Evolutionary conservation across 1,139 yeast genomes (phyloP).

Genomic region (Scheffersomyces insectosa): DNA sequence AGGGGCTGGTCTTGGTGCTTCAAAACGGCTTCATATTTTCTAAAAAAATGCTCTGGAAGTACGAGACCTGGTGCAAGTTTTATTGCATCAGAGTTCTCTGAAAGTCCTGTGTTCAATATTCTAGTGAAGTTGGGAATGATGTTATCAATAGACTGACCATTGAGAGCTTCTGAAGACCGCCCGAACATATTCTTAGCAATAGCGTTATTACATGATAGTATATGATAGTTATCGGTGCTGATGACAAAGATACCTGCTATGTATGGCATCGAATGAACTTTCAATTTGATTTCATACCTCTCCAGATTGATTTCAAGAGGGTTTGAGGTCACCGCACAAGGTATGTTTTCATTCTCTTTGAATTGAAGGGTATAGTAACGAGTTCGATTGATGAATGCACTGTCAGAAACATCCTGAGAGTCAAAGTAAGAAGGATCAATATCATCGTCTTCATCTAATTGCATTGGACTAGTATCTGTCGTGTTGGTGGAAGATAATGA

Average conservation of each 20-base stretch:
- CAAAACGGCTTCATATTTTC: conserved; percentile 50
- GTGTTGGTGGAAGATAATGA: not conserved
- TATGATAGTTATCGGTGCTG: conserved; percentile 44
- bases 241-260: conserved; percentile 84
- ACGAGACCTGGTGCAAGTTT: conserved; percentile 56
- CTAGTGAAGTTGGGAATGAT: conserved; percentile 67
- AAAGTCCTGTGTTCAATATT: conserved; percentile 51
- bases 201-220: conserved; percentile 74
- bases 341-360: conserved; percentile 45
- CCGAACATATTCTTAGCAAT: conserved; percentile 82
- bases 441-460: conserved; percentile 10
- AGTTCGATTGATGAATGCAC: conserved; percentile 52
- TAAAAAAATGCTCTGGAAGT: conserved; percentile 85
- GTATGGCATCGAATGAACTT: conserved; percentile 76
- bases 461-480: not conserved
- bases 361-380: conserved; percentile 65
- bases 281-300: conserved; percentile 48
- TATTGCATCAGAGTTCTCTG: conserved; percentile 37
- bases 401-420: conserved; percentile 33
- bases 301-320: conserved; percentile 46
- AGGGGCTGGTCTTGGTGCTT: conserved; percentile 16
- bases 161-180: conserved; percentile 46
- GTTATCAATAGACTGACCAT: conserved; percentile 51
- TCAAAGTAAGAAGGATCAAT: conserved; percentile 9
- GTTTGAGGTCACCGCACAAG: conserved; percentile 71